Evolutionary conservation across 768 basidiomycete species (phyloP).

Genomic region (Hydnum rufescens): DNA sequence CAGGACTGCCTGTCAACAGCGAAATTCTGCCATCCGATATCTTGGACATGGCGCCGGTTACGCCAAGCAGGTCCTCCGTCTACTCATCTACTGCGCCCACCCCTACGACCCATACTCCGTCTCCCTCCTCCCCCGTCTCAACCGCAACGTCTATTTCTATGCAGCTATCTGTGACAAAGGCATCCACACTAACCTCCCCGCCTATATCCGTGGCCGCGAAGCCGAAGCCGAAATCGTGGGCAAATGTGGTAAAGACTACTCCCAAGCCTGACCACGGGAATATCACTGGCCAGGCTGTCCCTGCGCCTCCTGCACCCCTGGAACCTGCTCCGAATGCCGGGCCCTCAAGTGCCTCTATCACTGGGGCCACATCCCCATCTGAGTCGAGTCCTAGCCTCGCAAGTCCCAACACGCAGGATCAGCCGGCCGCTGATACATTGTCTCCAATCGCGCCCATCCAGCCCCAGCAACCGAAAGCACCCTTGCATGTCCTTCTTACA

Average conservation of each 20-base stretch:
- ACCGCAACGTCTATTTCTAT: constrained; percentile 38
- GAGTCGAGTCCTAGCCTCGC: background rate
- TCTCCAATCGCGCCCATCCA: background rate
- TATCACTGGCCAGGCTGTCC: too few species aligned
- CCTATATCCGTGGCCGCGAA: background rate
- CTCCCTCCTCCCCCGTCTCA: constrained; percentile 36
- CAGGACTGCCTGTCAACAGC: background rate
- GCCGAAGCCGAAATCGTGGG: constrained; percentile 15
- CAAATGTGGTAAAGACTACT: constrained; percentile 7
- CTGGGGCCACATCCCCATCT: too few species aligned
- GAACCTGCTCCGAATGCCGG: constrained; percentile 8
- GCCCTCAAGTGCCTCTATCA: too few species aligned
- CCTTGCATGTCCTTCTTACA: constrained; percentile 43
- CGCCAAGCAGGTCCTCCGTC: background rate
- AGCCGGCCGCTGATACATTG: background rate
- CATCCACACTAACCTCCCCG: constrained; percentile 11
- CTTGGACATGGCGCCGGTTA: background rate
- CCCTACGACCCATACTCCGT: constrained; percentile 27
- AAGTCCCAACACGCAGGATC: background rate
- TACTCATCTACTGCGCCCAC: background rate
- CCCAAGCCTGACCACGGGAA: background rate
- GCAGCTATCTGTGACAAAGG: constrained; percentile 5
- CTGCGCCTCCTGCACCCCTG: constrained; percentile 2
- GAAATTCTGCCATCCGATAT: background rate
- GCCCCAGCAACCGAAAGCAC: constrained; percentile 6